Conservation (phyloP, 768 basidiomycete genomes). For the Phanerodontia chrysosporium region DNA sequence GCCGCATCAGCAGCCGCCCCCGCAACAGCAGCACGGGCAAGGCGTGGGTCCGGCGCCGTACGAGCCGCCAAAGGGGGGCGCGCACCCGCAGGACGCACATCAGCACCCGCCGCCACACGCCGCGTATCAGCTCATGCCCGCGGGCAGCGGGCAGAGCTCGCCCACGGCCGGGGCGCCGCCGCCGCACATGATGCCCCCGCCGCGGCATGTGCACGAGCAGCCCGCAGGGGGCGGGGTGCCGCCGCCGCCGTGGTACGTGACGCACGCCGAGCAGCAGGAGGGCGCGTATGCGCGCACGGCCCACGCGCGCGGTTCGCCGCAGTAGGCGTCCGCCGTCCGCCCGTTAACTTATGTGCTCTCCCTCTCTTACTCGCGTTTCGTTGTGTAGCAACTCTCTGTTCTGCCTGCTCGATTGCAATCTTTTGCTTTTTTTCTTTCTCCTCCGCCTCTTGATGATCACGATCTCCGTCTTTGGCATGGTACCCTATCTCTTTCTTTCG, state of each 20-base stretch:
- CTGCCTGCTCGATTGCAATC: neutral
- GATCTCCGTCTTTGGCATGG: too few relatives aligned
- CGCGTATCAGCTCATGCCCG: conserved; percentile 20
- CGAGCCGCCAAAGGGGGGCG: neutral
- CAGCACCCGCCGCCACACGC: conserved; percentile 11
- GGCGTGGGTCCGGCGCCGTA: neutral
- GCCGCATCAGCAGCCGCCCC: conserved; percentile 13
- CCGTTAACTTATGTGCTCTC: conserved; percentile 1
- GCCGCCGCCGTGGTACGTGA: conserved; percentile 20
- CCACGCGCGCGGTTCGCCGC: conserved; percentile 22
- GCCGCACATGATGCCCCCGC: conserved; percentile 19
- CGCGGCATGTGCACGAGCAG: conserved; percentile 14
- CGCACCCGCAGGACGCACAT: conserved; percentile 8
- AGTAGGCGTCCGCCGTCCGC: neutral
- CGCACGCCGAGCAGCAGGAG: neutral
- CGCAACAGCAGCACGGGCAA: conserved; percentile 13
- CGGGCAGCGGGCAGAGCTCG: conserved; percentile 4
- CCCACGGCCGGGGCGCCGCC: conserved; percentile 4
- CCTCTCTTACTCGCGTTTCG: neutral
- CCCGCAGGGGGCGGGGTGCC: conserved; percentile 16
- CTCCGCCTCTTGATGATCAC: neutral
- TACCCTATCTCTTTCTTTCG: neutral
- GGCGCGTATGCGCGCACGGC: conserved; percentile 42
- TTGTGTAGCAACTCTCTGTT: neutral
- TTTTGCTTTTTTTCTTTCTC: neutral